A percentile compares a stretch with the other conserved stretches of the same genome.
These are phyloP conservation scores for Biscogniauxia marginata DNA, from an alignment of 2,329 filamentous ascomycete genomes.

Conservation along the genomic window DNA sequence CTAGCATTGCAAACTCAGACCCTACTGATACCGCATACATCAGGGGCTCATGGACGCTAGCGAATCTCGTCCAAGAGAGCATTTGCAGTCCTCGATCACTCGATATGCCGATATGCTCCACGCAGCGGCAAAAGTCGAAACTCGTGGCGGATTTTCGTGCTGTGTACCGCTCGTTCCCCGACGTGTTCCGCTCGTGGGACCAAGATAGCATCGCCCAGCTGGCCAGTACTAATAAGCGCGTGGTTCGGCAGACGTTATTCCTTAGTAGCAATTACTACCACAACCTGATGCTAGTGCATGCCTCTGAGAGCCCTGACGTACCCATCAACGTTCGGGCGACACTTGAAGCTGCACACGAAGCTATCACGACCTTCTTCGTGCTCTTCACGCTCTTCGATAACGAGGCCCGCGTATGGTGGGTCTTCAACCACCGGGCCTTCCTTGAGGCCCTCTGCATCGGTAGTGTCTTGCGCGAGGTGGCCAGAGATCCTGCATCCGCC, in stretches of 20 bases:
- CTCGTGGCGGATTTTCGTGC: slow-evolving; percentile 68
- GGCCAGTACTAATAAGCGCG: slow-evolving; percentile 59
- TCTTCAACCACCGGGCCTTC: slow-evolving; percentile 78
- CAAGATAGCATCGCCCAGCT: slow-evolving; percentile 56
- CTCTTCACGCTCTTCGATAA: slow-evolving; percentile 66
- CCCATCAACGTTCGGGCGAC: slow-evolving; percentile 67
- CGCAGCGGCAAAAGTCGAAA: slow-evolving; percentile 66
- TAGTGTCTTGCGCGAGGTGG: slow-evolving; percentile 54
- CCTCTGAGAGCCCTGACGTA: slow-evolving; percentile 64
- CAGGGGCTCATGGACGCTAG: slow-evolving; percentile 74
- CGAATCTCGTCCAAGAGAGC: slow-evolving; percentile 74
- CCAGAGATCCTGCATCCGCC: slow-evolving; percentile 43
- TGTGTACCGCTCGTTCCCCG: slow-evolving; percentile 71
- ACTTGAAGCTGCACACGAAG: slow-evolving; percentile 73
- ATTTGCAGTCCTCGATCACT: slow-evolving; percentile 74
- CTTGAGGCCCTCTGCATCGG: slow-evolving; percentile 71
- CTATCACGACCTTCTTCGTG: slow-evolving; percentile 72
- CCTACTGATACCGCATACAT: slow-evolving; percentile 70
- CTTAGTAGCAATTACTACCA: slow-evolving; percentile 82
- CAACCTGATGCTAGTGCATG: slow-evolving; percentile 76
- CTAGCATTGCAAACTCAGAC: slow-evolving; percentile 56
- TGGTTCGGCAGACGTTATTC: slow-evolving; percentile 73
- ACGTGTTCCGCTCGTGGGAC: slow-evolving; percentile 68
- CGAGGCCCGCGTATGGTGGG: slow-evolving; percentile 81
- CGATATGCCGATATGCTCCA: slow-evolving; percentile 68